phyloP scores from a whole-genome alignment of 1,139 yeast species.

The Kodamaea anthophila region DNA sequence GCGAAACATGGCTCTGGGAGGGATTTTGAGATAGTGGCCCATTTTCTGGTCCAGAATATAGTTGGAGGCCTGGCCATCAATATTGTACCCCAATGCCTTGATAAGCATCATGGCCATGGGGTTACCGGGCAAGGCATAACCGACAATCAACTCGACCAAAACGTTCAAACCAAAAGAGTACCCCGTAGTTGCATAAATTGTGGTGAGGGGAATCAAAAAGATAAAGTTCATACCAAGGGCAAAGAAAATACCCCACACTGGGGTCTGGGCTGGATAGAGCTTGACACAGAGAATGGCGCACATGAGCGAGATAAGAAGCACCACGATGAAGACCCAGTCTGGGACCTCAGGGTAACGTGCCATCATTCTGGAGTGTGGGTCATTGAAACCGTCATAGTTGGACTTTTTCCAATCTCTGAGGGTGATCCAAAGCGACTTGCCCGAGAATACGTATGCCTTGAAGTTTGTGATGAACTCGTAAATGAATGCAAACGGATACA shows the following conservation, averaged over 20 bases:
- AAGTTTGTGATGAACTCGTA: slow-evolving; percentile 7
- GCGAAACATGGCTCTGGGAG: slow-evolving; percentile 58
- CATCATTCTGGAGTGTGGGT: slow-evolving; percentile 14
- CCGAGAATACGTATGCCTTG: slow-evolving; percentile 9
- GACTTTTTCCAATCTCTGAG: slow-evolving; percentile 3
- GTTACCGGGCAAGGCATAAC: slow-evolving; percentile 34
- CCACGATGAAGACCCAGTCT: slow-evolving; percentile 11
- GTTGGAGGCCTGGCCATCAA: slow-evolving; percentile 56
- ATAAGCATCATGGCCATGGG: slow-evolving; percentile 33
- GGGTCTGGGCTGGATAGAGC: slow-evolving; percentile 32
- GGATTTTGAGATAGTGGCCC: slow-evolving; percentile 56
- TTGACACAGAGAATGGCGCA: slow-evolving; percentile 18
- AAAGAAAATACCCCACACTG: slow-evolving; percentile 29
- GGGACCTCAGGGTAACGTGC: slow-evolving; percentile 14
- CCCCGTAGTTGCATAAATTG: slow-evolving; percentile 34
- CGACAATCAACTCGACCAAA: slow-evolving; percentile 34
- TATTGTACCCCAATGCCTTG: slow-evolving; percentile 34
- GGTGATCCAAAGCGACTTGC: slow-evolving; percentile 8
- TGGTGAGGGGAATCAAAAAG: slow-evolving; percentile 31
- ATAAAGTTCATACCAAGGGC: slow-evolving; percentile 30
- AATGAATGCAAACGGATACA: slow-evolving; percentile 38
- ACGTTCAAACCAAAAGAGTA: slow-evolving; percentile 35
- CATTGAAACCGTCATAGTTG: slow-evolving; percentile 12
- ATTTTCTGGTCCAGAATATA: slow-evolving; percentile 51
- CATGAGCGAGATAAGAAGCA: slow-evolving; percentile 12